A percentile compares a stretch with the other conserved stretches of the same genome.
phyloP scores from a whole-genome alignment of 2,329 filamentous ascomycete genomes.

The Paramyrothecium sp. region DNA sequence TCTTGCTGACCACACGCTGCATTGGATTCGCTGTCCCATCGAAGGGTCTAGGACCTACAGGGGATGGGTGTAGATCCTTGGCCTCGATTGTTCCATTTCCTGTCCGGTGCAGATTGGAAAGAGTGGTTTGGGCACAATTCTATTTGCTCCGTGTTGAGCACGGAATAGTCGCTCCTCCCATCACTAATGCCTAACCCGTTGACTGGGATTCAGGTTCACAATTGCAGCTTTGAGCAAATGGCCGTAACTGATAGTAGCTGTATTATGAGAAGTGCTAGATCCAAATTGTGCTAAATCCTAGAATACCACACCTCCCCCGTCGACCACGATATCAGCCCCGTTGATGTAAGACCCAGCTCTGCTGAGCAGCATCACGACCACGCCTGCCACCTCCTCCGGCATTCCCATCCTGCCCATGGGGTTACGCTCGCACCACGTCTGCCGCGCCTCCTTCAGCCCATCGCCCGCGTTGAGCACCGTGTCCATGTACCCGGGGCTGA shows the following conservation, averaged over 20 bases:
- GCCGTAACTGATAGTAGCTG: too few relatives aligned
- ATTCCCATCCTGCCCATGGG: slow-evolving; percentile 65
- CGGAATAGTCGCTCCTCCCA: too few relatives aligned
- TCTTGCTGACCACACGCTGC: not conserved
- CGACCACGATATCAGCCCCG: slow-evolving; percentile 63
- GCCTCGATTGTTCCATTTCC: too few relatives aligned
- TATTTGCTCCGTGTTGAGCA: too few relatives aligned
- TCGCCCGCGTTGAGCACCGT: slow-evolving; percentile 69
- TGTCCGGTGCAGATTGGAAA: too few relatives aligned
- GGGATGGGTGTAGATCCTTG: not conserved
- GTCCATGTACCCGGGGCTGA: slow-evolving; percentile 77
- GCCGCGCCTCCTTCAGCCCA: slow-evolving; percentile 50
- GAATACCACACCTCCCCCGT: slow-evolving; percentile 45
- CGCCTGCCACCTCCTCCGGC: slow-evolving; percentile 62
- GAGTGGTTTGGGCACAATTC: too few relatives aligned
- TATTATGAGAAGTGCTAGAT: too few relatives aligned
- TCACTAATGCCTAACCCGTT: too few relatives aligned
- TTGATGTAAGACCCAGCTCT: slow-evolving; percentile 66
- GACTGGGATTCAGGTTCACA: too few relatives aligned
- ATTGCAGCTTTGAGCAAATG: too few relatives aligned
- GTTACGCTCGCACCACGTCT: slow-evolving; percentile 57
- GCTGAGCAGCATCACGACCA: slow-evolving; percentile 59
- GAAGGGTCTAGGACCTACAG: not conserved
- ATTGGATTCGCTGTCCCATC: not conserved
- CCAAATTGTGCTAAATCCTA: not conserved